Evolutionary conservation across 352 stramenopile species (phyloP), one percentile per base, ranked within the genome.

Genomic region (Phytophthora ohioensis): DNA sequence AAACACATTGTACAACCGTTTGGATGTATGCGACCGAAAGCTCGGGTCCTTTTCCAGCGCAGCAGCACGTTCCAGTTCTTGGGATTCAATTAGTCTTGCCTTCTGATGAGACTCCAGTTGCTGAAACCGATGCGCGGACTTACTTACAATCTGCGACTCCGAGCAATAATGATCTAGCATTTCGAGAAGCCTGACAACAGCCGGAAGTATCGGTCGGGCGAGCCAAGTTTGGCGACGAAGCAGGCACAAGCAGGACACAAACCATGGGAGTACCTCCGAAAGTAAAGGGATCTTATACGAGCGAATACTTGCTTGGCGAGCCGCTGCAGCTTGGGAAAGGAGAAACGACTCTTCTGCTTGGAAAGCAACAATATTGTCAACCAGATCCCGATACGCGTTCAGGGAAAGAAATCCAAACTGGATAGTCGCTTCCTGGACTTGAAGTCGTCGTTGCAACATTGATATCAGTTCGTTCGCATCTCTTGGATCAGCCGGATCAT

Each of bases 1-100:
- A 59, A 96, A 96, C 32, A 95, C 87, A 36, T 96, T 96, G 69
- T 96, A 92, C 49, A 96, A 79, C 17, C 86, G 78, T 55, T 93
- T 93, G 3, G 84, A 87, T 32, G 76, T 71, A 45, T 88, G 83
- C 9, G 84, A 74, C 47, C 80, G 71, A 12, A 73, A 78, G 2
- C 73, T 78, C 3, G 82, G 54, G 5, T 82, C 78, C 30, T 79
- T 80, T 65, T 93, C 83, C 7, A 79, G 63, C 35, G 78, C 75
- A 31, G 85, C 53, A 68, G 85, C 76, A 13, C 80, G 74, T 30
- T 94, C 87, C 7, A 88, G 51, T 57, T 93, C 85, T 57, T 94
- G 84, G 1, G 76, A 66, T 70, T 94, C 87, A 21, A 94, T 81
- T 6, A 73, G 38, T 3, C 88, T 74, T 32, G 86, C 81, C 57